phyloP scores from a whole-genome alignment of 768 basidiomycete species.

The Calocybe gangraenosa region DNA sequence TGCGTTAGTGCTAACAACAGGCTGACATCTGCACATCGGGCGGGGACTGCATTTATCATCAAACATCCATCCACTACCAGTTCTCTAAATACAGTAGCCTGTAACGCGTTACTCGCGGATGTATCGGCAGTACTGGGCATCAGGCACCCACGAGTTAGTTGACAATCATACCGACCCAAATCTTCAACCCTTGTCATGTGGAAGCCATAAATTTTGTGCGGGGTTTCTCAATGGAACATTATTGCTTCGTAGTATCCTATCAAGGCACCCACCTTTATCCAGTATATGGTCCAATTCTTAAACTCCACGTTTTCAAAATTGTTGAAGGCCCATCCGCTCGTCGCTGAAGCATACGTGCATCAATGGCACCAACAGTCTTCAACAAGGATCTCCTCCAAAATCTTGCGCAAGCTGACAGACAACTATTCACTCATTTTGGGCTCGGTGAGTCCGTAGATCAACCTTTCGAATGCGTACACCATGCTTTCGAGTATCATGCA shows the following conservation, averaged over 20 bases:
- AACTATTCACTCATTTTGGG: slow-evolving; percentile 41
- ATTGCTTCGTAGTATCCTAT: background rate
- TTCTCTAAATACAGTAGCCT: no score
- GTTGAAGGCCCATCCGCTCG: slow-evolving; percentile 3
- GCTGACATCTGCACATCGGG: background rate
- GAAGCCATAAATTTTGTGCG: background rate
- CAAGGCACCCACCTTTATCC: slow-evolving; percentile 1
- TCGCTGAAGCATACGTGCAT: slow-evolving; percentile 7
- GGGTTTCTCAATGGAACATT: slow-evolving; percentile 1
- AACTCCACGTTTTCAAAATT: background rate
- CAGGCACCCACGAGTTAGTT: background rate
- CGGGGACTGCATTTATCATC: slow-evolving; percentile 1
- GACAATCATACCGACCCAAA: background rate
- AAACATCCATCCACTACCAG: background rate
- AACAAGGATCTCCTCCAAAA: slow-evolving; percentile 10
- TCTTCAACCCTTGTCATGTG: background rate
- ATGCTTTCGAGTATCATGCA: slow-evolving; percentile 48
- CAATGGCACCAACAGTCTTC: slow-evolving; percentile 10
- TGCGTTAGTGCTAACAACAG: background rate
- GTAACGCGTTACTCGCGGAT: background rate
- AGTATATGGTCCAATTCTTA: background rate
- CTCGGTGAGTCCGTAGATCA: slow-evolving; percentile 31
- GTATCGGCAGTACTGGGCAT: background rate
- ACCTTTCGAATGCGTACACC: slow-evolving; percentile 48
- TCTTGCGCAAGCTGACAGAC: slow-evolving; percentile 38